Evolutionary conservation across 257 asterid genomes (phyloP), one percentile per base, ranked within the genome.

Genomic region (Nicotiana knightiana): DNA sequence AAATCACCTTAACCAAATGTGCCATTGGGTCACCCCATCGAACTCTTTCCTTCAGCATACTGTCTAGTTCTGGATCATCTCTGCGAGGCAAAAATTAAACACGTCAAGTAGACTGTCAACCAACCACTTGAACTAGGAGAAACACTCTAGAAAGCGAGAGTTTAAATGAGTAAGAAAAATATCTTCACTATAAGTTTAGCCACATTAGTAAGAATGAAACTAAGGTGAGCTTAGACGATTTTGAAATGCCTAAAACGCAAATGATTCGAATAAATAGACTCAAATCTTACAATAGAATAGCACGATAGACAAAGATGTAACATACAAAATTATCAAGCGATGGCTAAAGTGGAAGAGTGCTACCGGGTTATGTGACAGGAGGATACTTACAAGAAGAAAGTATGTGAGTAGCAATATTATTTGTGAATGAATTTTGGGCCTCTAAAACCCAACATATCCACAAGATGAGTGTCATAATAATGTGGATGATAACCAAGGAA

Each of bases 1-100:
- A 66, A 39, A 65, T 79, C 86, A 85, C 97, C 94, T 89, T 91
- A 64, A 89, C 98, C 85, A 94, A 87, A 86, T 96, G 98, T 18
- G 98, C 97, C 98, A 95, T 95, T 3, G 98, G 98, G 81, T 95
- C 98, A 81, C 98, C 99, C 93, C 93, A 95, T 87, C 99, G 89
- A 18, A 93, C 86, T 88, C 95, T 87, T 28, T 92, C 99, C 91
- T 92, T 95, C 84, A 92, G 90, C 97, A 89, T 86, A n/a, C 81
- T 84, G 86, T 95, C 99, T n/a, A 95, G 93, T 26, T 93, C 98
- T 48, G 94, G 91, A 80, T 95, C 99, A 84, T 93, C 98, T 91
- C 98, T 95, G 82, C 61, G 63, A 67, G 80, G 75, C 26, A 85
- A 76, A 33, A 66, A 5, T 59, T 58, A 67, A 76, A 88, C 54